These are phyloP conservation scores for Rhizopus delemar DNA, from an alignment of 371 early-diverging fungal genomes.

Conservation along the genomic window DNA sequence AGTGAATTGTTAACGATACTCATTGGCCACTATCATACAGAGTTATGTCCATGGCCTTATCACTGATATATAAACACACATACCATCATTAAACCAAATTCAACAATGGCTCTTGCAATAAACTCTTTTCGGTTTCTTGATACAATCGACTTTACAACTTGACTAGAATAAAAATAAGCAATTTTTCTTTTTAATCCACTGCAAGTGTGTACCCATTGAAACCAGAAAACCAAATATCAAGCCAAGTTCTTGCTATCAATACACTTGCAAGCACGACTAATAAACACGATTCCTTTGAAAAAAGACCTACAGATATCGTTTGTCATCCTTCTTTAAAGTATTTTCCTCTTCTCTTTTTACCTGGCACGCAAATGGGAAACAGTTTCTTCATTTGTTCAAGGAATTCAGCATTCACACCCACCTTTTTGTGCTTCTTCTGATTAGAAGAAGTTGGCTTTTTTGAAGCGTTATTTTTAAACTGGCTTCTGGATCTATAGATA, in stretches of 20 bases:
- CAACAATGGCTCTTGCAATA: slow-evolving; percentile 63
- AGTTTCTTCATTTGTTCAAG: slow-evolving; percentile 80
- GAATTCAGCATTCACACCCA: slow-evolving; percentile 72
- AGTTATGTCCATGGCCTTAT: not conserved
- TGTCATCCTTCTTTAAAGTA: not conserved
- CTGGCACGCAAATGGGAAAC: slow-evolving; percentile 72
- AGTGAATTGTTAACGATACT: slow-evolving; percentile 75
- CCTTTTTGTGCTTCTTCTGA: slow-evolving; percentile 35
- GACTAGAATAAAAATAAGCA: slow-evolving; percentile 20
- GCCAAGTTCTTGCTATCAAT: slow-evolving; percentile 72
- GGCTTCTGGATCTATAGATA: slow-evolving; percentile 34
- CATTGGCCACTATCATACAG: slow-evolving; percentile 66
- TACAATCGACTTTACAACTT: slow-evolving; percentile 74
- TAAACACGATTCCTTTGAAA: slow-evolving; percentile 68
- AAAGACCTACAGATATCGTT: slow-evolving; percentile 36
- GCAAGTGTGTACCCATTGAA: slow-evolving; percentile 60
- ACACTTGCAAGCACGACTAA: slow-evolving; percentile 64
- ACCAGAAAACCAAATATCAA: slow-evolving; percentile 75
- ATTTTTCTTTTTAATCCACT: not conserved
- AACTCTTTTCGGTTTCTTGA: slow-evolving; percentile 66
- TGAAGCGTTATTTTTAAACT: slow-evolving; percentile 23
- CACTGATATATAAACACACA: not conserved
- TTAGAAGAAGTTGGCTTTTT: slow-evolving; percentile 4
- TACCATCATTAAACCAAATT: slow-evolving; percentile 80
- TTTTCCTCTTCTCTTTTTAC: slow-evolving; percentile 15